Conservation (phyloP, 345 rosid genomes). For the Citropsis articulata region DNA sequence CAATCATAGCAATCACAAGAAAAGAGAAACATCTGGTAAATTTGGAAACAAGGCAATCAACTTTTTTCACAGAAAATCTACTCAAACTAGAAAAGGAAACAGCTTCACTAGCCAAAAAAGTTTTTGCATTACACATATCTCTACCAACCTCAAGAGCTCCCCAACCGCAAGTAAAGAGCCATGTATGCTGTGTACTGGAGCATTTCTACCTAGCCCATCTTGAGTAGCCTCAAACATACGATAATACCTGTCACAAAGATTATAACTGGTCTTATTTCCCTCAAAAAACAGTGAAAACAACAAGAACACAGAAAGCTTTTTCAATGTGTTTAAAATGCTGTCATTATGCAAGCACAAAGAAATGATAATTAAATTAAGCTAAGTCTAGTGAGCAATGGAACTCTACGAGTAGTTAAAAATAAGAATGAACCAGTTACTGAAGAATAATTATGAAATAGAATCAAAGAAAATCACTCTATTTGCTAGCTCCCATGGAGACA, state of each 20-base stretch:
- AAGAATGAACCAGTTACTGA: not conserved
- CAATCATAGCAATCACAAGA: not conserved
- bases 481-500: not conserved
- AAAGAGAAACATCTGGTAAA: not conserved
- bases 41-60: not conserved
- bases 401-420: not conserved
- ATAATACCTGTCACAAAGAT: constrained; percentile 69
- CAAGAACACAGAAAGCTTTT: constrained; percentile 1
- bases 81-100: not conserved
- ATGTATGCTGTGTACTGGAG: constrained; percentile 96
- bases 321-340: not conserved
- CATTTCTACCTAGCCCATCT: constrained; percentile 91
- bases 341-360: not conserved
- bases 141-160: constrained; percentile 80
- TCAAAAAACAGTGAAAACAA: not conserved
- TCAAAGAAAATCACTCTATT: not conserved
- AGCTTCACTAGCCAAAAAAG: not conserved
- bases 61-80: not conserved
- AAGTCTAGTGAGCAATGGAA: not conserved
- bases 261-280: constrained; percentile 9
- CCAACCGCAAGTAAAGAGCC: constrained; percentile 99
- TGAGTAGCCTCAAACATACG: constrained; percentile 99
- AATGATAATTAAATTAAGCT: not conserved
- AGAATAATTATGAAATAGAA: not conserved
- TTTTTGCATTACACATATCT: constrained; percentile 8